Percentiles rank a stretch among this genome's conserved stretches.
Conservation (phyloP, 2,329 filamentous ascomycete species). For the Colletotrichum sp. region DNA sequence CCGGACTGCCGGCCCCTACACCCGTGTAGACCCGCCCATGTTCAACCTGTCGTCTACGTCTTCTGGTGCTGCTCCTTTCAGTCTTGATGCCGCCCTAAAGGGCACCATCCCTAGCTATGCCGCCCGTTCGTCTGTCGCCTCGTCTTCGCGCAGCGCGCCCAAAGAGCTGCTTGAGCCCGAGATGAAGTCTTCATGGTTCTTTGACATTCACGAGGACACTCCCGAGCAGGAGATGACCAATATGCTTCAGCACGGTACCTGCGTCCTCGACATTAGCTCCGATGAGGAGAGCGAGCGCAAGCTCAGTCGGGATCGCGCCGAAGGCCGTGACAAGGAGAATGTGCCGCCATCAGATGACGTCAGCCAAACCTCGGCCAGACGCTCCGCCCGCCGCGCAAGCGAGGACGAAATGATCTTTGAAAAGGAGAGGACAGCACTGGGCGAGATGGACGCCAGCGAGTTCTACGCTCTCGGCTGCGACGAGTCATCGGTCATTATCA, state of each 20-base stretch:
- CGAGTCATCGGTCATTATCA: constrained; percentile 63
- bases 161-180: constrained; percentile 47
- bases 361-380: constrained; percentile 56
- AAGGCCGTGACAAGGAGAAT: constrained; percentile 88
- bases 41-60: constrained; percentile 52
- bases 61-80: constrained; percentile 70
- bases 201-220: constrained; percentile 93
- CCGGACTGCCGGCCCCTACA: constrained; percentile 65
- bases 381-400: constrained; percentile 34
- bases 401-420: constrained; percentile 66
- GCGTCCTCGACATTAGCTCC: constrained; percentile 85
- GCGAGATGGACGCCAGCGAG: constrained; percentile 70
- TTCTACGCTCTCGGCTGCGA: constrained; percentile 73
- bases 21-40: constrained; percentile 74
- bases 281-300: constrained; percentile 77
- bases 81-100: constrained; percentile 82
- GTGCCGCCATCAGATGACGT: constrained; percentile 76
- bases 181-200: constrained; percentile 78
- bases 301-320: constrained; percentile 54
- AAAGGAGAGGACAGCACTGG: constrained; percentile 68
- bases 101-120: constrained; percentile 73
- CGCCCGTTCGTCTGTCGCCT: constrained; percentile 40
- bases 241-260: constrained; percentile 88
- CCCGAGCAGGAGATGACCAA: constrained; percentile 91
- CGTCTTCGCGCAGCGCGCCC: constrained; percentile 26